These are phyloP conservation scores for Colletotrichum trifolii DNA, from an alignment of 2,329 filamentous ascomycete species.

Conservation along the genomic window DNA sequence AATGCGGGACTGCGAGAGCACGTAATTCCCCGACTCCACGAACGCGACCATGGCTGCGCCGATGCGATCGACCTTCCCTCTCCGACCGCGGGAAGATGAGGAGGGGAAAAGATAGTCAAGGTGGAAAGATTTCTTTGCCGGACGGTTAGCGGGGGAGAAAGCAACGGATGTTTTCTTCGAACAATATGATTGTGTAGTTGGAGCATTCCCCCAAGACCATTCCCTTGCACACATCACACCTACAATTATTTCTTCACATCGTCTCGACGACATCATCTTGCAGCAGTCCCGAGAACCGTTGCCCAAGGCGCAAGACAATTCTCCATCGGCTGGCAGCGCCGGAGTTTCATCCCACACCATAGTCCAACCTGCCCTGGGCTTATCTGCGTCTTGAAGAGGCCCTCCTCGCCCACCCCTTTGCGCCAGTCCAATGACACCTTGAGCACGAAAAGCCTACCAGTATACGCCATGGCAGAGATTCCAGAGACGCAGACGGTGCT, in stretches of 20 bases:
- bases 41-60: neutral
- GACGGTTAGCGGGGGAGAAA: no score
- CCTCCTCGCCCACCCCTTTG: no score
- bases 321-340: constrained; percentile 4
- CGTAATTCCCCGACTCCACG: constrained; percentile 28
- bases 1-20: constrained; percentile 37
- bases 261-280: neutral
- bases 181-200: constrained; percentile 1
- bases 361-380: no score
- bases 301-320: constrained; percentile 4
- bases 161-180: no score
- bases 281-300: neutral
- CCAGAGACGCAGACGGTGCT: constrained; percentile 56
- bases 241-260: neutral
- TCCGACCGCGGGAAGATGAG: constrained; percentile 23
- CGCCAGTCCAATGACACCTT: constrained; percentile 19
- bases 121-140: neutral
- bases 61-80: constrained; percentile 11
- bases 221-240: neutral
- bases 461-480: constrained; percentile 26
- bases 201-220: neutral
- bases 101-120: neutral
- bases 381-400: no score
- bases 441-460: neutral
- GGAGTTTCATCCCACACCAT: neutral